A percentile compares a stretch with the other conserved stretches of the same genome.
These are phyloP conservation scores for Sonneratia alba DNA, from an alignment of 345 rosid species.

Conservation along the genomic window DNA sequence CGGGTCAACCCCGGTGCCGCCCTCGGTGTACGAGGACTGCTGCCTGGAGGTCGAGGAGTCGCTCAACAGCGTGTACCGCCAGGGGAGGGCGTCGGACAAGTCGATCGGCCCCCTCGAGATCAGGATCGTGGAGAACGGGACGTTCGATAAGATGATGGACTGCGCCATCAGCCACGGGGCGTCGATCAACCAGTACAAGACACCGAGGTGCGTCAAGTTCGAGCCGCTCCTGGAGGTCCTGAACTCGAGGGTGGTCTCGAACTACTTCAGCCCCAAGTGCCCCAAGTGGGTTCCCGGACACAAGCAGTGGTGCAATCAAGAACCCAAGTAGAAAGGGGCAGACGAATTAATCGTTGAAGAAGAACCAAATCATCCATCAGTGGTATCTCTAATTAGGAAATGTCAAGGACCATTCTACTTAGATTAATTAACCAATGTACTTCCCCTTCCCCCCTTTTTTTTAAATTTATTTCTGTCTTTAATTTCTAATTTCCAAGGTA, in stretches of 20 bases:
- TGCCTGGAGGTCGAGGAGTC: slow-evolving; percentile 85
- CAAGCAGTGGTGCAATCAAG: slow-evolving; percentile 62
- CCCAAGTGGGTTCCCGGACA: slow-evolving; percentile 92
- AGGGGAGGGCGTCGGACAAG: slow-evolving; percentile 74
- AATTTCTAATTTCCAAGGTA: background rate
- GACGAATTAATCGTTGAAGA: background rate
- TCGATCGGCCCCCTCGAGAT: slow-evolving; percentile 93
- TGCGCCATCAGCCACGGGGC: slow-evolving; percentile 89
- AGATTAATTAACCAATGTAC: slow-evolving; percentile 6
- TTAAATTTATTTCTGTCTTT: slow-evolving; percentile 5
- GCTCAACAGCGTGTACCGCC: slow-evolving; percentile 91
- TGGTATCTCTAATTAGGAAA: slow-evolving; percentile 37
- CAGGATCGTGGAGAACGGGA: slow-evolving; percentile 77
- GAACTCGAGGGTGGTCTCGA: slow-evolving; percentile 56
- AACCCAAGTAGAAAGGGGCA: slow-evolving; percentile 17
- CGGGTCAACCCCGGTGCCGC: slow-evolving; percentile 72
- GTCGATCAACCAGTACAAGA: slow-evolving; percentile 92
- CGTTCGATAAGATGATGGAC: slow-evolving; percentile 96
- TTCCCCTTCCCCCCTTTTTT: slow-evolving; percentile 13
- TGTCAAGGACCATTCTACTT: slow-evolving; percentile 22
- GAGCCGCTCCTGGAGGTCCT: slow-evolving; percentile 85
- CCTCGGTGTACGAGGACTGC: slow-evolving; percentile 86
- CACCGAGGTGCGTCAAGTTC: slow-evolving; percentile 92
- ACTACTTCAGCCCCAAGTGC: slow-evolving; percentile 78
- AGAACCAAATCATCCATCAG: slow-evolving; percentile 17